phyloP scores from a whole-genome alignment of 1,139 yeast genomes.

The Keqinozyma sinolaborantium region DNA sequence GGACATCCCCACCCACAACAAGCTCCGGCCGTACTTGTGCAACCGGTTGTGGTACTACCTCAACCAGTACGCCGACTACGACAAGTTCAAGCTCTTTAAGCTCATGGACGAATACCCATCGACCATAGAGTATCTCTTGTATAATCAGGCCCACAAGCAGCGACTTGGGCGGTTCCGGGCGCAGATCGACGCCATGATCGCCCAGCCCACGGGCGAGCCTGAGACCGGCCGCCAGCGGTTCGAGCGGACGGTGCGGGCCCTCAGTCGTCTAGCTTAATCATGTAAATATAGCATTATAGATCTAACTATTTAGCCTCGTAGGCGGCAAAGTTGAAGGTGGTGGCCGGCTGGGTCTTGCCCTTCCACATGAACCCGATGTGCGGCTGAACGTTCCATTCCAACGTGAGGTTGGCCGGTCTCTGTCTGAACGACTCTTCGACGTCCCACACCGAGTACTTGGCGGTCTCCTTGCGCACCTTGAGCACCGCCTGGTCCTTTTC shows the following conservation, averaged over 20 bases:
- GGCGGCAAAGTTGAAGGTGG: slow-evolving; percentile 27
- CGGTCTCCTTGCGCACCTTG: slow-evolving; percentile 47
- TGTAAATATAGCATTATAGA: not conserved
- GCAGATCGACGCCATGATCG: slow-evolving; percentile 17
- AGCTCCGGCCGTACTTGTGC: slow-evolving; percentile 3
- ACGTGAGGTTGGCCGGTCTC: slow-evolving; percentile 63
- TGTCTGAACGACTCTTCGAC: slow-evolving; percentile 62
- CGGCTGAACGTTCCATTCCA: slow-evolving; percentile 95
- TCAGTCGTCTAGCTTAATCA: slow-evolving; percentile 4
- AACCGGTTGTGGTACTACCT: slow-evolving; percentile 8
- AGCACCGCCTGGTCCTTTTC: slow-evolving; percentile 56
- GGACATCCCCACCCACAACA: slow-evolving; percentile 5
- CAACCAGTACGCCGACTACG: slow-evolving; percentile 13
- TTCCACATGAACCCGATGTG: slow-evolving; percentile 74
- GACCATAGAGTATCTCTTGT: slow-evolving; percentile 27
- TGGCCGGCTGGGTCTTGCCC: slow-evolving; percentile 50
- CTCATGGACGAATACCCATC: slow-evolving; percentile 33
- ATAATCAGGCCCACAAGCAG: slow-evolving; percentile 14
- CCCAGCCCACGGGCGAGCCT: slow-evolving; percentile 14
- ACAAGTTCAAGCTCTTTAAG: slow-evolving; percentile 15
- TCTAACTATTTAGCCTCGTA: not conserved
- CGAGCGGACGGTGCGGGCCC: slow-evolving; percentile 15
- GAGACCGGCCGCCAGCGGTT: slow-evolving; percentile 17
- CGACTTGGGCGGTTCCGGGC: slow-evolving; percentile 20
- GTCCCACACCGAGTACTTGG: slow-evolving; percentile 90